These are phyloP conservation scores for Colletotrichum falcatum DNA, from an alignment of 2,329 filamentous ascomycete genomes.

Conservation along the genomic window DNA sequence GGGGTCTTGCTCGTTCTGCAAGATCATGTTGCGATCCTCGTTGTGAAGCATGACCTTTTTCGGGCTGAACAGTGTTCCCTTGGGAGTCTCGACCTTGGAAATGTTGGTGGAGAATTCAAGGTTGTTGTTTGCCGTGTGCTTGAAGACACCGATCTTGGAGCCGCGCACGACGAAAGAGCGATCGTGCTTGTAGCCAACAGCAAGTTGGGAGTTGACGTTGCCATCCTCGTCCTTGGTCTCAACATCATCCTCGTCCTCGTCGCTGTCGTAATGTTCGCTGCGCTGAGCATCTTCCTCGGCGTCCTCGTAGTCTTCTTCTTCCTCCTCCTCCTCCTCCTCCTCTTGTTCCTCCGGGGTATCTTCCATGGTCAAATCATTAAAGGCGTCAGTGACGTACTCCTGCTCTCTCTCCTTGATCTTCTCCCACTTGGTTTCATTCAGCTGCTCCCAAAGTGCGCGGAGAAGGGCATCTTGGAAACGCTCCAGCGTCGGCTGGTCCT, in stretches of 20 bases:
- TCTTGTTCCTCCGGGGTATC: slow-evolving; percentile 67
- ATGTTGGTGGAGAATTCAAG: slow-evolving; percentile 98
- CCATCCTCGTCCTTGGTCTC: slow-evolving; percentile 77
- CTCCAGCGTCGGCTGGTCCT: slow-evolving; percentile 83
- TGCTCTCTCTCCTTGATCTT: slow-evolving; percentile 93
- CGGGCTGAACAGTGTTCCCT: slow-evolving; percentile 88
- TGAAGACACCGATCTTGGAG: slow-evolving; percentile 99
- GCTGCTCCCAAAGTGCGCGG: slow-evolving; percentile 95
- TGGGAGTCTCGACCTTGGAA: slow-evolving; percentile 91
- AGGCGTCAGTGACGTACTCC: slow-evolving; percentile 95
- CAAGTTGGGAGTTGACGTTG: slow-evolving; percentile 92
- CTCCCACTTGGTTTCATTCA: slow-evolving; percentile 93
- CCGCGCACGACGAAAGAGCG: slow-evolving; percentile 96
- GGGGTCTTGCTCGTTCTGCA: slow-evolving; percentile 85
- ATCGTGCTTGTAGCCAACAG: slow-evolving; percentile 97
- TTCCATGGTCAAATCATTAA: slow-evolving; percentile 94
- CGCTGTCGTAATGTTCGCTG: slow-evolving; percentile 76
- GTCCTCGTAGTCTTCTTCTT: slow-evolving; percentile 69
- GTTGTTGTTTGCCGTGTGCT: slow-evolving; percentile 91
- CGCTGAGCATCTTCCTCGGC: slow-evolving; percentile 72
- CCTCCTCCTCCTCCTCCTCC: slow-evolving; percentile 63
- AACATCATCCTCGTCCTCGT: slow-evolving; percentile 84
- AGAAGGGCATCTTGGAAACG: slow-evolving; percentile 94
- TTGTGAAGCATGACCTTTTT: slow-evolving; percentile 98
- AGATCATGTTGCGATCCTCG: slow-evolving; percentile 88